These are phyloP conservation scores for Chloranthus sessilifolius DNA, from an alignment of 164 flowering plant species.

Conservation along the genomic window DNA sequence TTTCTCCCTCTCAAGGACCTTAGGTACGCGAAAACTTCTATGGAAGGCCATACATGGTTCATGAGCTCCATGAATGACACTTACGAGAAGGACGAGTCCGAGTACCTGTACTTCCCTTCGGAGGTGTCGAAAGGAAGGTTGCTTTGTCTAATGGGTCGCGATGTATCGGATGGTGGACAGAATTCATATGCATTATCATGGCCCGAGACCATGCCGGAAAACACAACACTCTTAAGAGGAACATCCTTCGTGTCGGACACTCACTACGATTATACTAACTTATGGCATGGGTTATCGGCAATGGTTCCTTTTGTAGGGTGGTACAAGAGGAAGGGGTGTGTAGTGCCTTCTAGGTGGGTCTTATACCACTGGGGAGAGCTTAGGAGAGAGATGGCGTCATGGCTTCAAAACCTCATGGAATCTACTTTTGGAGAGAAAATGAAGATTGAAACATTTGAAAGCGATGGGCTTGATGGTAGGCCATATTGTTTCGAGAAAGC, in stretches of 20 bases:
- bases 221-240: constrained; percentile 46
- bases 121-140: constrained; percentile 44
- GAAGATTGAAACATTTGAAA: constrained; percentile 37
- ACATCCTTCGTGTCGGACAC: constrained; percentile 66
- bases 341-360: constrained; percentile 50
- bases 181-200: constrained; percentile 76
- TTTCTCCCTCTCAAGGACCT: constrained; percentile 80
- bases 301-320: constrained; percentile 66
- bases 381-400: constrained; percentile 40
- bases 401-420: constrained; percentile 45
- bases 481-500: constrained; percentile 56
- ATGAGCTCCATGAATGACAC: constrained; percentile 72
- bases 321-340: constrained; percentile 40
- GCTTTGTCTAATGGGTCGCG: constrained; percentile 59
- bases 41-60: constrained; percentile 87
- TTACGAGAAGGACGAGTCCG: constrained; percentile 55
- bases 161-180: constrained; percentile 57
- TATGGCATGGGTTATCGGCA: constrained; percentile 82
- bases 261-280: constrained; percentile 58
- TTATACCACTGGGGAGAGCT: constrained; percentile 78
- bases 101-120: constrained; percentile 64
- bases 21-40: constrained; percentile 37
- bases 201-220: constrained; percentile 50
- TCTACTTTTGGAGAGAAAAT: constrained; percentile 40
- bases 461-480: constrained; percentile 13